Evolutionary conservation across 169 alveolate genomes (phyloP), one percentile per base, ranked within the genome.

Genomic region (Cryptosporidium muris): DNA sequence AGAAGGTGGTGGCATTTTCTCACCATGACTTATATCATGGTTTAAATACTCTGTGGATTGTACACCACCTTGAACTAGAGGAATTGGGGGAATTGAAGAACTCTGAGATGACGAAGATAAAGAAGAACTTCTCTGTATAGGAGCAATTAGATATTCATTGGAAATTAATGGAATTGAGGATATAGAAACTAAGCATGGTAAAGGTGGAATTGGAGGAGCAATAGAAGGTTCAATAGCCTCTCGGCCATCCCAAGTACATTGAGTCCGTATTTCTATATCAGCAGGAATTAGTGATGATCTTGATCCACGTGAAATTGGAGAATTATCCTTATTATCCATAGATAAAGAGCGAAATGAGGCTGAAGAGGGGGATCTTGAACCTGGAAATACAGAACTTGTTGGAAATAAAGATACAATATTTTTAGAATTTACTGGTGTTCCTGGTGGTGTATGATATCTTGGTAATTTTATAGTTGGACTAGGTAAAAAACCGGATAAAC

Each of bases 191-290:
- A 47, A 36, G 4, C 80, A 25, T 37, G 91, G 81, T 11, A 80
- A 56, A 1, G 92, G 92, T 47, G 92, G 92, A 16, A 89, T 91
- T 4, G 90, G 88, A 3, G 92, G 92, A 5, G 92, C 92, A 42
- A 89, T 54, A 8, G 92, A 67, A 4, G 92, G 92, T 37, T 89
- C 92, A 8, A 82, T 89, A 14, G 92, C 89, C 48, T 89, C 92
- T 34, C 68, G 80, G 37, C 92, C 92, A 14, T 89, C 92, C 92
- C 92, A 89, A n/a, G 92, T 89, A 42, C 92, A 91, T 25, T 91
- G 88, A 14, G 92, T 89, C 16, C 81, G 63, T 6, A 81, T n/a
- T 63, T 89, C 92, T 6, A 89, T 56, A 49, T 80, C 92, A 5
- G 45, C 64, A 47, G 11, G 51, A 58, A 25, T 25, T 9, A 47